Percentiles rank a stretch among this genome's conserved stretches.
phyloP scores from a whole-genome alignment of 192 early-diverging fungal species.

The Umbelopsis sp. region DNA sequence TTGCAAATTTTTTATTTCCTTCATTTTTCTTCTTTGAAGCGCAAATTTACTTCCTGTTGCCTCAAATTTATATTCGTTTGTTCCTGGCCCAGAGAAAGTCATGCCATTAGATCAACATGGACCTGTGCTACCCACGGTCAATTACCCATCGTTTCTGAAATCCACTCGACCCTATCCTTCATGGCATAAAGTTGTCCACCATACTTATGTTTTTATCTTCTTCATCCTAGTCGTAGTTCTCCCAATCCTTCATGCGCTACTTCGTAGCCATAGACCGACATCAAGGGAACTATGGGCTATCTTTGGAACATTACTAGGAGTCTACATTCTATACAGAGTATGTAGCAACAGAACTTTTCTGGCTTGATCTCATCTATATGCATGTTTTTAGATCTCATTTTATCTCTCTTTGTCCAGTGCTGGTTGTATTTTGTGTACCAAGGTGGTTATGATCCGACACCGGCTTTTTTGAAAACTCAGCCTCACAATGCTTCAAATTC shows the following conservation, averaged over 20 bases:
- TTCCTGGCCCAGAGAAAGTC: background rate
- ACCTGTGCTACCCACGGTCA: background rate
- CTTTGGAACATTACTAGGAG: conserved; percentile 2
- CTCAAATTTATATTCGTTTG: background rate
- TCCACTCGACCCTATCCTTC: background rate
- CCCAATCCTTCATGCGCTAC: background rate
- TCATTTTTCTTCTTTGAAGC: no score
- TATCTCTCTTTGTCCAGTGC: background rate
- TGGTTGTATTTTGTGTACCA: conserved; percentile 17
- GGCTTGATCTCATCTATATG: background rate
- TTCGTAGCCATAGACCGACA: background rate
- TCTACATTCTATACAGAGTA: conserved; percentile 2
- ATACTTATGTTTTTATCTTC: conserved; percentile 7
- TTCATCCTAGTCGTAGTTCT: background rate
- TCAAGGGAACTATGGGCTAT: background rate
- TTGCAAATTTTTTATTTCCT: no score
- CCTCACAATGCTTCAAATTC: background rate
- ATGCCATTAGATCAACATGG: background rate
- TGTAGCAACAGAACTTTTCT: background rate
- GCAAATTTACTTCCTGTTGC: no score
- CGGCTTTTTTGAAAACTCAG: background rate
- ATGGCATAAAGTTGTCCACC: conserved; percentile 12
- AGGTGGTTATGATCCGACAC: background rate
- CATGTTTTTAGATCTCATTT: background rate
- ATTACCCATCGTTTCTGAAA: conserved; percentile 11